Base-by-base conservation (phyloP, 1,284 basidiomycete genomes). In the Tilletia horrida region DNA sequence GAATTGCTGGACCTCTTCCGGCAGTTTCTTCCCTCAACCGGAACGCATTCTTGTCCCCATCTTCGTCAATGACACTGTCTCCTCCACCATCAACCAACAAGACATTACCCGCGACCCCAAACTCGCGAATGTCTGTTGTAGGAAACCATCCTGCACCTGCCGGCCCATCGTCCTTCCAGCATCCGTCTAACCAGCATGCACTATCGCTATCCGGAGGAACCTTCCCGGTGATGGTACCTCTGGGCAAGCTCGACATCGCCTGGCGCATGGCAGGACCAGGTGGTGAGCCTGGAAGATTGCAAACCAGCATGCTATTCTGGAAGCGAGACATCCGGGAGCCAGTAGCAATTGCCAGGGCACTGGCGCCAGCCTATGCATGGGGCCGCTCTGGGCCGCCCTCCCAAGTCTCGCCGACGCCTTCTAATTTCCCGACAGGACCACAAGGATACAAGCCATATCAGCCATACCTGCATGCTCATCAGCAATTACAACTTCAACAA, bases 241-340 rank as follows among this genome's bases (percentile, higher is more conserved):
- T 35, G 8, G 77, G 77, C 14, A 71, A 71, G 65, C 66, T 78
- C 21, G 78, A 82, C 52, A 77, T 82, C 45, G 66, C 72, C 11
- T 82, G 80, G 80, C 67, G 76, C 0, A 76, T 76, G 55, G 55
- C 55, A 2, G 57, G 65, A 62, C 9, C 55, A 69, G 31, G 55
- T 59, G 80, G 80, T 25, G 79, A 82, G 61, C 44, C 69, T 0
- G 80, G 80, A 0, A 62, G 74, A 1, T 47, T 76, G 55, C 74
- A 76, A 57, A 76, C 74, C 27, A 59, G 55, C 55, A 59, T 40
- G 27, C 29, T 59, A 7, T 59, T 59, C 55, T 59, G 55, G 55
- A 25, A 29, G 2, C 55, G 55, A 1, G 55, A 59, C 50, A 11
- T 52, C 27, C 50, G 50, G 13, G 50, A 52, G 50, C 50, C 50